Evolutionary conservation across 2,329 filamentous ascomycete species (phyloP).

Genomic region (Hypoxylon sp.): DNA sequence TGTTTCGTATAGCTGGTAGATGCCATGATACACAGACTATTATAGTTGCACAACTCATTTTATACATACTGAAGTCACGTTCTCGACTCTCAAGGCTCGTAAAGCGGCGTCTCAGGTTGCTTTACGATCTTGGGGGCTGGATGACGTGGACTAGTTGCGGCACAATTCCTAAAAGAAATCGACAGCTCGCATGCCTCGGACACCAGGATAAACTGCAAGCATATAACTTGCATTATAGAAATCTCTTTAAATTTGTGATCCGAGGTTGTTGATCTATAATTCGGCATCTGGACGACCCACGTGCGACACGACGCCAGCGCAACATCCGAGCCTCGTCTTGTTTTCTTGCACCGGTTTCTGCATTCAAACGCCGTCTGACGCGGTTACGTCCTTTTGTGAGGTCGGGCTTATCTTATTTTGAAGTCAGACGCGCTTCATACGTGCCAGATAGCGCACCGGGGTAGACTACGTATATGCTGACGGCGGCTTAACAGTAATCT

Average conservation of each 20-base stretch:
- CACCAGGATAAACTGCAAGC: conserved; percentile 14
- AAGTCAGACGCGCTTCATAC: conserved; percentile 26
- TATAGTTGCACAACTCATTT: conserved; percentile 1
- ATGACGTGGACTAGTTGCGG: conserved; percentile 42
- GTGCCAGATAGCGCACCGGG: conserved; percentile 8
- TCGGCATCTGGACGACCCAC: conserved; percentile 28
- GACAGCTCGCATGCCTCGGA: conserved; percentile 24
- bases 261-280: conserved; percentile 17
- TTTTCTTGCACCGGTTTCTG: conserved; percentile 30
- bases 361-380: conserved; percentile 40
- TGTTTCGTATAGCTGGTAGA: conserved; percentile 12
- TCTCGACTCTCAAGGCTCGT: conserved; percentile 26
- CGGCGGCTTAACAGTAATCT: conserved; percentile 20
- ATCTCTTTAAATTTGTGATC: conserved; percentile 16
- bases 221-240: conserved; percentile 8
- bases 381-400: conserved; percentile 14
- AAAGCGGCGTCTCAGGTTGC: conserved; percentile 39
- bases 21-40: conserved; percentile 11
- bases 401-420: conserved; percentile 24
- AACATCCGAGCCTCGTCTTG: conserved; percentile 13
- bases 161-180: conserved; percentile 19
- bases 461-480: conserved; percentile 36
- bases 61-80: conserved; percentile 7
- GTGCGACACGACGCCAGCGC: conserved; percentile 17
- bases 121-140: conserved; percentile 38